phyloP scores from a whole-genome alignment of 225 moss, liverwort and hornwort genomes.

The Pseudoscleropodium purum region DNA sequence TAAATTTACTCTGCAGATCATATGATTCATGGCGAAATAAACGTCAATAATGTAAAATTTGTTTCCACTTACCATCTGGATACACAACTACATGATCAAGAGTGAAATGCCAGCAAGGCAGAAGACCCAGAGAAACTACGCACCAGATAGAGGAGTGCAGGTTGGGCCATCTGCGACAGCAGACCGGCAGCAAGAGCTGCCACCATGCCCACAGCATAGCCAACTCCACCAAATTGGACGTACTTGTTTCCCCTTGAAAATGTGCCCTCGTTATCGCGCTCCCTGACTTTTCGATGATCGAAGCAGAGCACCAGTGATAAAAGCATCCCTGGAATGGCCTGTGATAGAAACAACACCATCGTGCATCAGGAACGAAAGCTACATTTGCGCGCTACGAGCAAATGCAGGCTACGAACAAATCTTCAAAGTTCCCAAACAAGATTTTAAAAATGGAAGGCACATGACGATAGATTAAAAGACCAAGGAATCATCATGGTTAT shows the following conservation, averaged over 20 bases:
- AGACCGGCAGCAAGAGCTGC: conserved; percentile 86
- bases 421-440: neutral
- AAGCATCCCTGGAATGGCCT: conserved; percentile 98
- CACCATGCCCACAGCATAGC: conserved; percentile 68
- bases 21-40: neutral
- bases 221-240: conserved; percentile 69
- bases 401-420: neutral
- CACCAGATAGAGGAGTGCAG: conserved; percentile 91
- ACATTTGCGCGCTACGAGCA: neutral
- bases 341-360: neutral
- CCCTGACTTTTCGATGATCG: conserved; percentile 80
- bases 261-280: conserved; percentile 55
- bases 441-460: neutral
- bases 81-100: neutral
- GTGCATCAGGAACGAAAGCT: neutral
- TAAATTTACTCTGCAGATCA: neutral
- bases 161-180: conserved; percentile 69
- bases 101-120: neutral
- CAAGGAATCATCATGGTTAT: neutral
- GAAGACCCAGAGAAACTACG: neutral
- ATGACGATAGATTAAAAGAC: neutral
- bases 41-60: neutral
- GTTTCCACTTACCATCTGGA: neutral
- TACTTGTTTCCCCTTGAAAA: conserved; percentile 70
- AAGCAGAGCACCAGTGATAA: conserved; percentile 87